These are phyloP conservation scores for Mycosphaerelloides madeirae DNA, from an alignment of 2,329 filamentous ascomycete species.

Conservation along the genomic window DNA sequence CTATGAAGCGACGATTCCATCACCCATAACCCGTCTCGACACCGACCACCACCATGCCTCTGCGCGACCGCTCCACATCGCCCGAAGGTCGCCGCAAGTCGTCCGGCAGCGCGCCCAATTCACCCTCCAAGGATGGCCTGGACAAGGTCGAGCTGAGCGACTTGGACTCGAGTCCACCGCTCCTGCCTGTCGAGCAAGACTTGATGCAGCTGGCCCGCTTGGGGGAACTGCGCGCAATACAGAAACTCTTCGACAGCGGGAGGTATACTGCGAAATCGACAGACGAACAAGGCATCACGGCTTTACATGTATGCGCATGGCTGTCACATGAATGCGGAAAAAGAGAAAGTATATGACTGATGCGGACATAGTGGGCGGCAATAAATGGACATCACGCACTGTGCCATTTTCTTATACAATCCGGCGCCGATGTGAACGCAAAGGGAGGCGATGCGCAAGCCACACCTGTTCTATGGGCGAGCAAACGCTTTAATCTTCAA, in stretches of 20 bases:
- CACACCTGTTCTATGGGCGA: constrained; percentile 93
- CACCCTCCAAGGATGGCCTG: constrained; percentile 30
- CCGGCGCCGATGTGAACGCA: constrained; percentile 84
- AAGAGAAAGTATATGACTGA: constrained; percentile 18
- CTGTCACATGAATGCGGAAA: neutral
- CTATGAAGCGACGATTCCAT: no score
- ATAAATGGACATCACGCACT: constrained; percentile 98
- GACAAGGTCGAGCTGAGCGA: constrained; percentile 34
- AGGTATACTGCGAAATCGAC: constrained; percentile 76
- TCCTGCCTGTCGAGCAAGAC: constrained; percentile 62
- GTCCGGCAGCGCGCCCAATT: constrained; percentile 20
- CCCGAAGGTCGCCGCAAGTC: constrained; percentile 1
- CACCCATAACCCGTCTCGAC: no score
- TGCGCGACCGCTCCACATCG: neutral
- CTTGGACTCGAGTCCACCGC: constrained; percentile 31
- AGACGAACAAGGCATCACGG: constrained; percentile 91
- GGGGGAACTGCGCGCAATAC: constrained; percentile 80
- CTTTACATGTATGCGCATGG: constrained; percentile 67
- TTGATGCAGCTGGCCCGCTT: constrained; percentile 92
- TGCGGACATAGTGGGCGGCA: constrained; percentile 73
- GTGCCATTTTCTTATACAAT: constrained; percentile 87
- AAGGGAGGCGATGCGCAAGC: constrained; percentile 94
- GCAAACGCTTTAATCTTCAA: constrained; percentile 94
- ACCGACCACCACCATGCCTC: no score
- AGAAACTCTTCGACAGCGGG: constrained; percentile 80